phyloP scores from a whole-genome alignment of 1,284 basidiomycete species.

The Ganoderma multipileum region DNA sequence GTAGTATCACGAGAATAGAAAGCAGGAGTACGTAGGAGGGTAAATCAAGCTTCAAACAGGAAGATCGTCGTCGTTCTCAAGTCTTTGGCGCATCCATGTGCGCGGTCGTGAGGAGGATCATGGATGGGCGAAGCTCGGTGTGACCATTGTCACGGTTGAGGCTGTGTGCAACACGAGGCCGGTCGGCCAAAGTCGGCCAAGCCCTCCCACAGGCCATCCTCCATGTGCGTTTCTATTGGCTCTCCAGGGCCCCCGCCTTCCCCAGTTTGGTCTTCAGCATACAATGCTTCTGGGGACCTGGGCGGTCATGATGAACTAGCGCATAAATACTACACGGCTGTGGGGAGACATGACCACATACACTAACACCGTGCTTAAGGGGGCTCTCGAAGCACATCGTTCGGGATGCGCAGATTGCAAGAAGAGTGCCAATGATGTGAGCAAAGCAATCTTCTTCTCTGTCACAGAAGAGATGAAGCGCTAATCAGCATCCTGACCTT shows the following conservation, averaged over 20 bases:
- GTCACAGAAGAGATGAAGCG: constrained; percentile 30
- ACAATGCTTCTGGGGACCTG: no score
- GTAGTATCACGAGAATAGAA: not conserved
- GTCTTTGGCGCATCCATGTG: constrained; percentile 1
- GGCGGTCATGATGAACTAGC: not conserved
- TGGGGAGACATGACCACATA: not conserved
- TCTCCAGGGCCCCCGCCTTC: not conserved
- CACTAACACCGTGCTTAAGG: not conserved
- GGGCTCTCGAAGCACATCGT: constrained; percentile 15
- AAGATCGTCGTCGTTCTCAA: not conserved
- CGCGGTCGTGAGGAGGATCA: not conserved
- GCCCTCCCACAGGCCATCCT: not conserved
- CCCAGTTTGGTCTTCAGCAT: not conserved
- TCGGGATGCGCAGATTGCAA: constrained; percentile 26
- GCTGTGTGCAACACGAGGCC: constrained; percentile 4
- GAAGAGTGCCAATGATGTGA: constrained; percentile 34
- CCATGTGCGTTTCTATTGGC: not conserved
- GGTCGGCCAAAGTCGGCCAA: not conserved
- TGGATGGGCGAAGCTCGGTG: constrained; percentile 2
- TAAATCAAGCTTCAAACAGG: constrained; percentile 1
- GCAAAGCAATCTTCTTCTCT: constrained; percentile 29
- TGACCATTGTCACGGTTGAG: constrained; percentile 2
- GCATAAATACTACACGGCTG: not conserved
- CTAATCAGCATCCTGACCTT: constrained; percentile 32
- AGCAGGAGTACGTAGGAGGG: not conserved